Base-by-base conservation (phyloP, 169 alveolate species). In the Cryptosporidium sp. region DNA sequence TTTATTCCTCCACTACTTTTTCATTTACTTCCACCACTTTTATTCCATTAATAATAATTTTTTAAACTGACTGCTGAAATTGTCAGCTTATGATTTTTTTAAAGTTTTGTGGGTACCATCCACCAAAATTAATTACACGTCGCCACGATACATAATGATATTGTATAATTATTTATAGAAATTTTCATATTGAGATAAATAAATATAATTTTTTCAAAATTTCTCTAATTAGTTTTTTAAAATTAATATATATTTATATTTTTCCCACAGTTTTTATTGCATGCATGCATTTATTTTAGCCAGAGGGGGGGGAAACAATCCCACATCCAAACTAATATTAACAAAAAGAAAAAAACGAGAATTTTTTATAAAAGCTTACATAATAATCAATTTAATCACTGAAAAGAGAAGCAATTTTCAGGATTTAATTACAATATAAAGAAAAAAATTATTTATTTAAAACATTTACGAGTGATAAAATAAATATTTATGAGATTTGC, bases 101-200 rank as follows among this genome's bases (percentile, higher is more conserved):
- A 72, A 48, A 51, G 0, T n/a, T 60, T 33, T 73, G 85, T 42
- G 86, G 86, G 86, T 73, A 73, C 70, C 70, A 56, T 33, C 72
- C 44, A 65, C 53, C 12, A 73, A 52, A 33, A 73, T 73, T 31
- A 37, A 33, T 71, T 73, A 31, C 33, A 39, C 86, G 44, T 73
- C 86, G 33, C 52, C 86, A 73, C 86, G 86, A 73, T 73, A 70
- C 85, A 35, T 48, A 45, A 45, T 45, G 23, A 44, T 70, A 70
- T 35, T 70, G 37, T 70, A 70, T 70, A 44, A 70, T 70, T 44
- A 70, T 45, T 70, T 70, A 70, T 45, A 51, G 61, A 6, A 21
- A 53, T 52, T 35, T 29, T 31, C 1, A 8, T 52, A 42, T 52
- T 23, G 8, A 37, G 33, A 10, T 33, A 73, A 58, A 71, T 4